phyloP scores from a whole-genome alignment of 1,284 basidiomycete species.

The Cutaneotrichosporon cavernicola region DNA sequence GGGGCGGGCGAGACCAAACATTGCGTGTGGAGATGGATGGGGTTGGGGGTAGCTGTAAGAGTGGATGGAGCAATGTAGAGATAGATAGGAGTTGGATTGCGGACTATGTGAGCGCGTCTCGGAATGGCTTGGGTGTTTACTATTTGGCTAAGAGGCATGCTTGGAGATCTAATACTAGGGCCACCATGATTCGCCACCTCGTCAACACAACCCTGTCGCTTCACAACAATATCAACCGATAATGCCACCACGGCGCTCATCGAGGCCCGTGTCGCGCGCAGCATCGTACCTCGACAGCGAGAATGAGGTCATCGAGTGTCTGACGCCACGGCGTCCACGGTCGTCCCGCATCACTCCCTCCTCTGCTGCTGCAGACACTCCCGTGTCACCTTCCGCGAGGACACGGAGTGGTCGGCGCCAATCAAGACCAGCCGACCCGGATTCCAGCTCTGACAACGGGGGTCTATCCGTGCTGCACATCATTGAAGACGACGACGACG shows the following conservation, averaged over 20 bases:
- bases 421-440: background rate
- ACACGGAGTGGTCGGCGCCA: background rate
- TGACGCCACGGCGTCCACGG: background rate
- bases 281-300: background rate
- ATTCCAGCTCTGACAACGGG: background rate
- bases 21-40: slow-evolving; percentile 18
- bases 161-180: too few species aligned
- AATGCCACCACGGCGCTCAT: background rate
- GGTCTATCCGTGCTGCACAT: too few species aligned
- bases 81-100: background rate
- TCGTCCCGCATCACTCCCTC: background rate
- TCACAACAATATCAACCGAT: background rate
- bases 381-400: too few species aligned
- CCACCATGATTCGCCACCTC: background rate
- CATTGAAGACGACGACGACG: background rate
- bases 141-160: background rate
- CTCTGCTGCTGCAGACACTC: background rate
- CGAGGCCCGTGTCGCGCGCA: background rate
- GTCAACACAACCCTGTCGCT: background rate
- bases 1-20: slow-evolving; percentile 26
- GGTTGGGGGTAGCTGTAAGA: background rate
- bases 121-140: background rate
- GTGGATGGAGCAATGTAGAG: background rate
- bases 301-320: background rate
- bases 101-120: slow-evolving; percentile 6